Conservation (phyloP, 148 eudicot species). For the Amaranthus palmeri region DNA sequence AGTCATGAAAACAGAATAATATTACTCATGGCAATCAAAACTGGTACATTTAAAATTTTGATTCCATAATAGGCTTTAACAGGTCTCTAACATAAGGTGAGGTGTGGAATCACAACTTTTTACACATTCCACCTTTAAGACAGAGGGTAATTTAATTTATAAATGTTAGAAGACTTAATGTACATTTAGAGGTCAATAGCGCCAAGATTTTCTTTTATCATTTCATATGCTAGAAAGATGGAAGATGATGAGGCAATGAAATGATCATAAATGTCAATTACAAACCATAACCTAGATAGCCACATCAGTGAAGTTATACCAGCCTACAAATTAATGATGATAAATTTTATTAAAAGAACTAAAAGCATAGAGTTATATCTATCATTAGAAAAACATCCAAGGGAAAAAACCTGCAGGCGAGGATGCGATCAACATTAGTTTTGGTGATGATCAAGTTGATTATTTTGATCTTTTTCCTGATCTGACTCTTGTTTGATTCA, state of each 20-base stretch:
- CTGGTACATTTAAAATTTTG: not conserved
- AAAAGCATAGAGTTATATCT: conserved; percentile 5
- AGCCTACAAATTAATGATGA: conserved; percentile 11
- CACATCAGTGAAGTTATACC: not conserved
- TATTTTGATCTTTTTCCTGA: too few species aligned
- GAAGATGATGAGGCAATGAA: not conserved
- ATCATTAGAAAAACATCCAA: conserved; percentile 4
- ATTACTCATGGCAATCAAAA: not conserved
- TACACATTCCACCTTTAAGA: conserved; percentile 4
- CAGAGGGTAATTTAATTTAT: not conserved
- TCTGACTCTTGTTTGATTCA: too few species aligned
- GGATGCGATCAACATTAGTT: conserved; percentile 89
- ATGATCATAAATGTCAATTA: not conserved
- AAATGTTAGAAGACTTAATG: not conserved
- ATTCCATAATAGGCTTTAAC: not conserved
- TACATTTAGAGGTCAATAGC: not conserved
- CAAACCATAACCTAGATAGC: not conserved
- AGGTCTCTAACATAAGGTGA: too few species aligned
- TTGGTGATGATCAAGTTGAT: conserved; percentile 29
- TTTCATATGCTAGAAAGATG: not conserved
- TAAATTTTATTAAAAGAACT: not conserved
- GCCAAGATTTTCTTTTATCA: not conserved
- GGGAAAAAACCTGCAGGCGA: conserved; percentile 75
- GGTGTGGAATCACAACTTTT: not conserved
- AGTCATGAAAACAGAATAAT: too few species aligned